These are phyloP conservation scores for Fusarium pseudocircinatum DNA, from an alignment of 2,329 filamentous ascomycete species.

Conservation along the genomic window DNA sequence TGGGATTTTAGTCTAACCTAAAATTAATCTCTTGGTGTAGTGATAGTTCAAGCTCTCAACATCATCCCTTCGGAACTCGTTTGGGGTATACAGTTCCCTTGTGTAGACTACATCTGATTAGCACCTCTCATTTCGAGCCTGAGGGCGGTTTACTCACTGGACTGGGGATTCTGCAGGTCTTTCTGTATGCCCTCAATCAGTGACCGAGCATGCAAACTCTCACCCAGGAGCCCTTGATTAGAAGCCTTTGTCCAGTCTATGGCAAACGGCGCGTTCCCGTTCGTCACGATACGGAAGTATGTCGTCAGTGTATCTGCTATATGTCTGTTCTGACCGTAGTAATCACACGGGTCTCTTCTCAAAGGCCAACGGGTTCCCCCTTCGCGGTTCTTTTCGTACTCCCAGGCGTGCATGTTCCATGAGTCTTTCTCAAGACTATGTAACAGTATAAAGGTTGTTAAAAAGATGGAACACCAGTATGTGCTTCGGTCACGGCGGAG, in stretches of 20 bases:
- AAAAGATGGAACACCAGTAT: neutral
- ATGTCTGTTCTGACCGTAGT: neutral
- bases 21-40: neutral
- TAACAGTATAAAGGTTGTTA: neutral
- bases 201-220: neutral
- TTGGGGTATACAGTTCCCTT: neutral
- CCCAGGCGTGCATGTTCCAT: neutral
- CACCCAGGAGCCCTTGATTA: neutral
- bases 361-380: neutral
- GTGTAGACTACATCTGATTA: neutral
- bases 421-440: neutral
- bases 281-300: neutral
- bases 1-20: neutral
- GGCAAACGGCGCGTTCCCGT: neutral
- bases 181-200: neutral
- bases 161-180: neutral
- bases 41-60: neutral
- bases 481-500: neutral
- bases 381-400: neutral
- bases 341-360: neutral
- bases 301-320: neutral
- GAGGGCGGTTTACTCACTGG: neutral
- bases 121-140: accelerated
- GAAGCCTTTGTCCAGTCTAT: neutral
- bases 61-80: neutral